Conservation (phyloP, 352 stramenopile species). For the Halophytophthora batemanensis region DNA sequence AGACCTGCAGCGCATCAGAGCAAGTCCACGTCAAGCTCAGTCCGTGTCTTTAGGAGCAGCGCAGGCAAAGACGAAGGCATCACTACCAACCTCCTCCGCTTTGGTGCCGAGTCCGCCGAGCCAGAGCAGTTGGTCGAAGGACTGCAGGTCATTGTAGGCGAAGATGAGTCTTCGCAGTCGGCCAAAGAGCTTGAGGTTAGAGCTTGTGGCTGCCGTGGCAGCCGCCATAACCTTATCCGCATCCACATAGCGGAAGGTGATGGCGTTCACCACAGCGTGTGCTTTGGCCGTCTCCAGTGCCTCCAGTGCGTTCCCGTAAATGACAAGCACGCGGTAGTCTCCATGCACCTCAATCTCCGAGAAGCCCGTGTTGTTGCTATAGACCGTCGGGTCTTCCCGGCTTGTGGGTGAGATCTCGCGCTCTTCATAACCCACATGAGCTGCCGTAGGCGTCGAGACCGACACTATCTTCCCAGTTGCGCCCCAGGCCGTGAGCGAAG, state of each 20-base stretch:
- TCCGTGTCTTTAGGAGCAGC: background rate
- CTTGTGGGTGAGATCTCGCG: slow-evolving; percentile 35
- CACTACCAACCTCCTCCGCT: slow-evolving; percentile 54
- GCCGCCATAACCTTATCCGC: slow-evolving; percentile 41
- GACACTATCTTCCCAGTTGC: slow-evolving; percentile 3
- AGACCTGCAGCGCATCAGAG: slow-evolving; percentile 30
- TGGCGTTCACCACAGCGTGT: slow-evolving; percentile 49
- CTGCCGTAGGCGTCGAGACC: background rate
- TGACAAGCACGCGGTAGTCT: slow-evolving; percentile 59
- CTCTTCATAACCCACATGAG: slow-evolving; percentile 21
- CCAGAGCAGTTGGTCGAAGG: slow-evolving; percentile 67
- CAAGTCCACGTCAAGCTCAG: background rate
- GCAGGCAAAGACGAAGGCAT: background rate
- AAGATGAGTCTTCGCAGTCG: slow-evolving; percentile 56
- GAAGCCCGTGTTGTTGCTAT: slow-evolving; percentile 58
- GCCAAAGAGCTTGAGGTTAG: slow-evolving; percentile 62
- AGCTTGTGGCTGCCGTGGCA: slow-evolving; percentile 24
- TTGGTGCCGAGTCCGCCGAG: slow-evolving; percentile 43
- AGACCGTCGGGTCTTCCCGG: slow-evolving; percentile 42
- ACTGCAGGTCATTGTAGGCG: slow-evolving; percentile 59
- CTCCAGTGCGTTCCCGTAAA: slow-evolving; percentile 69
- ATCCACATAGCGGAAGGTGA: slow-evolving; percentile 60
- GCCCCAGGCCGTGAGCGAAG: slow-evolving; percentile 6
- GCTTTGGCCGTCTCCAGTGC: slow-evolving; percentile 55
- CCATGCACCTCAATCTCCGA: slow-evolving; percentile 72